Conservation (phyloP, 257 asterid species). For the Pogostemon cablin region DNA sequence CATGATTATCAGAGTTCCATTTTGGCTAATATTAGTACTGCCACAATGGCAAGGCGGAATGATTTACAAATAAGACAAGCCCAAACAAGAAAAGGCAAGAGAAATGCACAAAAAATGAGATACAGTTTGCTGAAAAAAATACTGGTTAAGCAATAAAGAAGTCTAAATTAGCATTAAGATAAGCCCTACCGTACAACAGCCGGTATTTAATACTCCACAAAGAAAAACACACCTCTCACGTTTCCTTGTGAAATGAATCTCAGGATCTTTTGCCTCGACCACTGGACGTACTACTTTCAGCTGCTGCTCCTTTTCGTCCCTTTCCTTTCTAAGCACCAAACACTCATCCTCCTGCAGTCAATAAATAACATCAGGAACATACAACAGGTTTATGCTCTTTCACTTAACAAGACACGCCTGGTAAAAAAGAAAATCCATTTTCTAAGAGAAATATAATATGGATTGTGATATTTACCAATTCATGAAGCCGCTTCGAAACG, state of each 20-base stretch:
- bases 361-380: slow-evolving; percentile 13
- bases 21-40: slow-evolving; percentile 1
- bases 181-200: slow-evolving; percentile 9
- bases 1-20: slow-evolving; percentile 11
- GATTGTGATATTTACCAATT: slow-evolving; percentile 49
- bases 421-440: slow-evolving; percentile 6
- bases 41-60: neutral
- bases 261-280: slow-evolving; percentile 49
- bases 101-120: neutral
- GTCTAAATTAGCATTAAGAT: neutral
- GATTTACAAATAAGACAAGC: slow-evolving; percentile 18
- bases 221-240: slow-evolving; percentile 41
- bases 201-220: neutral
- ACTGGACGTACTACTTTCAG: slow-evolving; percentile 41
- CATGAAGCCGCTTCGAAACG: slow-evolving; percentile 58
- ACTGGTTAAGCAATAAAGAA: neutral
- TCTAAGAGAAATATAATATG: neutral
- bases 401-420: neutral
- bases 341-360: slow-evolving; percentile 75
- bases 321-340: slow-evolving; percentile 53
- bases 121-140: slow-evolving; percentile 3
- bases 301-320: slow-evolving; percentile 58
- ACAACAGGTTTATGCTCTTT: slow-evolving; percentile 11
- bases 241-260: slow-evolving; percentile 38
- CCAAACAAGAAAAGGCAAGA: slow-evolving; percentile 16